Percentiles rank a stretch among this genome's conserved stretches.
These are phyloP conservation scores for Mentha longifolia DNA, from an alignment of 257 asterid species.

Conservation along the genomic window DNA sequence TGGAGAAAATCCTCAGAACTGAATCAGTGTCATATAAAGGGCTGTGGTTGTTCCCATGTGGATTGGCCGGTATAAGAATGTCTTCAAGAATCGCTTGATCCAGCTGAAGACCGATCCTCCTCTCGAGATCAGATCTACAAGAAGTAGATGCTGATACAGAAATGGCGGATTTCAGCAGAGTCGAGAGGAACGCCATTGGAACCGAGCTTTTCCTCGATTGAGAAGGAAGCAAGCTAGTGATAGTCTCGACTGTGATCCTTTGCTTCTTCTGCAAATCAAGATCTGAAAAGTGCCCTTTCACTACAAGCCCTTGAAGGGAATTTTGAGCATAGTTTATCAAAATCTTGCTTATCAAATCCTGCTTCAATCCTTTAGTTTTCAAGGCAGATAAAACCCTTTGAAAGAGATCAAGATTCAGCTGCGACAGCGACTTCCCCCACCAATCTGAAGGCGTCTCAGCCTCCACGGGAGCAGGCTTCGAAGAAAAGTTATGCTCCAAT, in stretches of 20 bases:
- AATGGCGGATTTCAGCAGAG: constrained; percentile 71
- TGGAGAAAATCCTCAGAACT: constrained; percentile 75
- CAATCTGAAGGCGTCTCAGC: constrained; percentile 67
- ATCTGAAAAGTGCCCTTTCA: constrained; percentile 54
- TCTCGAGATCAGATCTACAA: constrained; percentile 86
- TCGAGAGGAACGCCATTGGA: constrained; percentile 90
- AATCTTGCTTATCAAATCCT: constrained; percentile 75
- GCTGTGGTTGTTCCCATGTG: constrained; percentile 59
- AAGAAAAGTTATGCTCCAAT: constrained; percentile 64
- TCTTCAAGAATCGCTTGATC: constrained; percentile 97
- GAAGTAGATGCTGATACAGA: constrained; percentile 68
- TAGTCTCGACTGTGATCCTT: constrained; percentile 66
- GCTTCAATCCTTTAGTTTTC: constrained; percentile 80
- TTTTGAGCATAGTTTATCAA: constrained; percentile 83
- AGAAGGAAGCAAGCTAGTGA: constrained; percentile 66
- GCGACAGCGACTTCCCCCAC: constrained; percentile 82
- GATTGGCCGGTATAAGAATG: constrained; percentile 66
- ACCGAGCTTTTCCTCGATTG: constrained; percentile 83
- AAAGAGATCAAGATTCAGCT: constrained; percentile 74
- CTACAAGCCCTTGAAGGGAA: constrained; percentile 63
- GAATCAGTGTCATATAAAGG: constrained; percentile 76
- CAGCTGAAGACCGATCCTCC: constrained; percentile 81
- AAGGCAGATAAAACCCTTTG: constrained; percentile 74
- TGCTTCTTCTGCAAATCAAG: constrained; percentile 69
- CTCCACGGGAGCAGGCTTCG: constrained; percentile 47